These are phyloP conservation scores for Salvia miltiorrhiza DNA, from an alignment of 257 asterid genomes.

Conservation along the genomic window DNA sequence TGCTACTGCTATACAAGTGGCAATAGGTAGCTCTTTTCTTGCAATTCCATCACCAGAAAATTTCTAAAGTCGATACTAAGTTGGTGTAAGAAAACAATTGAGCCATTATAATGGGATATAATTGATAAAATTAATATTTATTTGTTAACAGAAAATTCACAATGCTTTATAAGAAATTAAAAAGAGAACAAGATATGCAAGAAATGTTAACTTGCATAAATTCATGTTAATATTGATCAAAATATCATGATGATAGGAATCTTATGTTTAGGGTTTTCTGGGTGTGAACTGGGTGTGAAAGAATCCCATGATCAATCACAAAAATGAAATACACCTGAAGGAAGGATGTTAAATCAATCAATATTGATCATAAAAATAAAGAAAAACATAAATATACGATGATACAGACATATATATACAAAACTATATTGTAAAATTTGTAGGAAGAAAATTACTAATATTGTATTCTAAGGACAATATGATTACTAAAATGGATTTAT, in stretches of 20 bases:
- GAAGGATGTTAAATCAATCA: neutral
- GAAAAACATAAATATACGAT: neutral
- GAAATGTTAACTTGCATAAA: neutral
- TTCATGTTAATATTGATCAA: neutral
- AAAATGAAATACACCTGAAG: neutral
- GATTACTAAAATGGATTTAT: slow-evolving; percentile 14
- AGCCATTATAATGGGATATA: too few relatives aligned
- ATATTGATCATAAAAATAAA: neutral
- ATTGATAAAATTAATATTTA: too few relatives aligned
- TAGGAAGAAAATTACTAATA: neutral
- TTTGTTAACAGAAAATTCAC: neutral
- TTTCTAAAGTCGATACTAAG: neutral
- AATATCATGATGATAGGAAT: neutral
- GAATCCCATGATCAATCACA: neutral
- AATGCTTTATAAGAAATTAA: neutral
- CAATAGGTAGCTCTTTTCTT: neutral
- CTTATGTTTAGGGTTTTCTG: neutral
- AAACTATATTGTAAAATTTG: neutral
- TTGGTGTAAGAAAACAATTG: neutral
- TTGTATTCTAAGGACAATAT: neutral
- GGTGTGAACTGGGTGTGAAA: neutral
- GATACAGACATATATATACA: neutral
- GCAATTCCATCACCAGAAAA: neutral
- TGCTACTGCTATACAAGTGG: neutral
- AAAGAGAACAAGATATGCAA: neutral